These are phyloP conservation scores for Calonectria crousiana DNA, from an alignment of 2,329 filamentous ascomycete genomes.

Conservation along the genomic window DNA sequence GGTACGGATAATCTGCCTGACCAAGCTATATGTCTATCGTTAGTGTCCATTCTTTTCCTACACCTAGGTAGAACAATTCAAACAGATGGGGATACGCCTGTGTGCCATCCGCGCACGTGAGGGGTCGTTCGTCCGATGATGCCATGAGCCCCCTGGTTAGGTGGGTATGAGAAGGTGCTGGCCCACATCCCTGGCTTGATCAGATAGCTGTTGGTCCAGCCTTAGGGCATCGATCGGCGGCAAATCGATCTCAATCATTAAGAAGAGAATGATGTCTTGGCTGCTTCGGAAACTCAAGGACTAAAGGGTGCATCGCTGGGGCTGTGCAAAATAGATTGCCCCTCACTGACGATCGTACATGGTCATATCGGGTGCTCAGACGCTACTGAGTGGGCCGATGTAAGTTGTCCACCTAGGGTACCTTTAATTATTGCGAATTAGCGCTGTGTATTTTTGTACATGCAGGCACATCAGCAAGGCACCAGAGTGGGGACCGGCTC, in stretches of 20 bases:
- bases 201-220: background rate
- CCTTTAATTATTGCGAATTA: background rate
- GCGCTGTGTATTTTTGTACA: background rate
- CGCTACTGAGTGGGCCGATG: background rate
- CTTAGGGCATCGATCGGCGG: background rate
- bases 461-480: background rate
- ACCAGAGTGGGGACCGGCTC: background rate
- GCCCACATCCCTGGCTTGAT: background rate
- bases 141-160: background rate
- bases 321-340: constrained; percentile 5
- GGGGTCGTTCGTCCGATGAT: background rate
- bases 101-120: background rate
- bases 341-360: background rate
- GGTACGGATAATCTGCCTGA: constrained; percentile 6
- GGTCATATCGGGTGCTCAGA: constrained; percentile 1
- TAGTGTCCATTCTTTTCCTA: background rate
- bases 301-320: background rate
- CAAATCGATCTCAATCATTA: background rate
- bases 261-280: background rate
- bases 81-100: background rate
- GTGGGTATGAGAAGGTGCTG: background rate
- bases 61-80: constrained; percentile 21
- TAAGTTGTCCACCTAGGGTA: background rate
- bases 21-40: background rate
- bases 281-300: background rate